Percentiles rank a stretch among this genome's conserved stretches.
Evolutionary conservation across 2,329 filamentous ascomycete species (phyloP).

Genomic region (Cladosporium sp.): DNA sequence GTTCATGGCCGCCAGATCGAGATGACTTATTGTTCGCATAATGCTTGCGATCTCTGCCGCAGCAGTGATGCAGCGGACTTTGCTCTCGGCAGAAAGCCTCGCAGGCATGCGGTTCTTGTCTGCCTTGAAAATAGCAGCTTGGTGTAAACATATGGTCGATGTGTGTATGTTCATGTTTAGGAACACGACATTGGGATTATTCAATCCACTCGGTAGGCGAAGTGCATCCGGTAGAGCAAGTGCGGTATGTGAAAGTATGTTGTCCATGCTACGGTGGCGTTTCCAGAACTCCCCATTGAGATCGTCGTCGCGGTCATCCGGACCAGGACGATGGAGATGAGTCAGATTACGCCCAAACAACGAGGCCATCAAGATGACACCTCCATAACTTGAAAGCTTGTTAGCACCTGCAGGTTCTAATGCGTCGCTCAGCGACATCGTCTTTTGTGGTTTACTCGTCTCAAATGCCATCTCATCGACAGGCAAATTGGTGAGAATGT

Average conservation of each 20-base stretch:
- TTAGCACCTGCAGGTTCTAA: conserved; percentile 68
- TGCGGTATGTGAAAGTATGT: conserved; percentile 81
- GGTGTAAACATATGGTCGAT: conserved; percentile 93
- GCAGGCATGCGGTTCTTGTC: conserved; percentile 78
- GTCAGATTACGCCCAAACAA: conserved; percentile 87
- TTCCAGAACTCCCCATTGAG: conserved; percentile 95
- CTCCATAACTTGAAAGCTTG: conserved; percentile 72
- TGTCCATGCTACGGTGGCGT: conserved; percentile 82
- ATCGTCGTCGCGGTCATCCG: conserved; percentile 77
- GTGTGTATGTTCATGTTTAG: conserved; percentile 97
- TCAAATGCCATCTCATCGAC: conserved; percentile 80
- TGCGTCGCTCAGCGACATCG: conserved; percentile 65
- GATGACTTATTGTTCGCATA: conserved; percentile 90
- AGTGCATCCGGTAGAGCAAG: conserved; percentile 76
- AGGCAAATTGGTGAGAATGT: conserved; percentile 83
- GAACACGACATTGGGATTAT: conserved; percentile 82
- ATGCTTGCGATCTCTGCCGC: conserved; percentile 91
- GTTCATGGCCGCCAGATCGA: conserved; percentile 82
- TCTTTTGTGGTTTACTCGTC: conserved; percentile 69
- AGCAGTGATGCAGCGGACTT: conserved; percentile 85
- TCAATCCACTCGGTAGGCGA: conserved; percentile 71
- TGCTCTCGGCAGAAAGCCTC: conserved; percentile 81
- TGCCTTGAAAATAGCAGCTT: conserved; percentile 95
- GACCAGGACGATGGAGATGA: conserved; percentile 82
- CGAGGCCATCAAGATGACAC: conserved; percentile 78